Conservation (phyloP, 805 yeast species). For the Candida vaughaniae region DNA sequence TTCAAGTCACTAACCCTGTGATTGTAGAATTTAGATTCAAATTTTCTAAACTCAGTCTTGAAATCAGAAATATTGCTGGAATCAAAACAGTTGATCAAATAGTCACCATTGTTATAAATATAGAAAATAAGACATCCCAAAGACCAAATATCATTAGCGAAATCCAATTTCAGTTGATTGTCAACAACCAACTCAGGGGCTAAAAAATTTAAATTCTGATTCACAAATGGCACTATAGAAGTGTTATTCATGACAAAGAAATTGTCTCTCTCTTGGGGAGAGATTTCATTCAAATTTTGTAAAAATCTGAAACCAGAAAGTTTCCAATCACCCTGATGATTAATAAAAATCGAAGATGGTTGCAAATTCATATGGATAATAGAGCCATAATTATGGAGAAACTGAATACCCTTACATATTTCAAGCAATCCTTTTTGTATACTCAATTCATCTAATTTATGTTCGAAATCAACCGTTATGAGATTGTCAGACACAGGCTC, state of each 20-base stretch:
- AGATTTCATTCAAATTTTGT: conserved; percentile 49
- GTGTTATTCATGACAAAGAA: conserved; percentile 70
- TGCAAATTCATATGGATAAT: conserved; percentile 74
- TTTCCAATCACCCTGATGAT: conserved; percentile 92
- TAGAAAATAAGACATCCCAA: conserved; percentile 74
- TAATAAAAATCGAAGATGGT: conserved; percentile 75
- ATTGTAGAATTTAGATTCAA: conserved; percentile 45
- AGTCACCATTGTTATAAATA: conserved; percentile 57
- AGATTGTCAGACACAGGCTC: conserved; percentile 70
- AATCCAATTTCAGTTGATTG: conserved; percentile 49
- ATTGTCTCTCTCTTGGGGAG: conserved; percentile 50
- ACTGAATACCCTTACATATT: conserved; percentile 72
- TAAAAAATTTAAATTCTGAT: conserved; percentile 66
- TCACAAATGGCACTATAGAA: conserved; percentile 76
- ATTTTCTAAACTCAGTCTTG: conserved; percentile 51
- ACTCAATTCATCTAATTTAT: conserved; percentile 62
- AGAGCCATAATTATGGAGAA: conserved; percentile 74
- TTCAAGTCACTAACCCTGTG: conserved; percentile 33
- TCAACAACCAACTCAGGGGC: conserved; percentile 85
- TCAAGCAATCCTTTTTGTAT: conserved; percentile 84
- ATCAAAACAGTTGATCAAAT: conserved; percentile 40
- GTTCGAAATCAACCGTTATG: conserved; percentile 28
- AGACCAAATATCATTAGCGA: conserved; percentile 80
- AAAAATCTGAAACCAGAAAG: conserved; percentile 63
- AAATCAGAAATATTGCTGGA: conserved; percentile 58